These are phyloP conservation scores for Eucalyptus decipiens DNA, from an alignment of 345 rosid genomes.

Conservation along the genomic window DNA sequence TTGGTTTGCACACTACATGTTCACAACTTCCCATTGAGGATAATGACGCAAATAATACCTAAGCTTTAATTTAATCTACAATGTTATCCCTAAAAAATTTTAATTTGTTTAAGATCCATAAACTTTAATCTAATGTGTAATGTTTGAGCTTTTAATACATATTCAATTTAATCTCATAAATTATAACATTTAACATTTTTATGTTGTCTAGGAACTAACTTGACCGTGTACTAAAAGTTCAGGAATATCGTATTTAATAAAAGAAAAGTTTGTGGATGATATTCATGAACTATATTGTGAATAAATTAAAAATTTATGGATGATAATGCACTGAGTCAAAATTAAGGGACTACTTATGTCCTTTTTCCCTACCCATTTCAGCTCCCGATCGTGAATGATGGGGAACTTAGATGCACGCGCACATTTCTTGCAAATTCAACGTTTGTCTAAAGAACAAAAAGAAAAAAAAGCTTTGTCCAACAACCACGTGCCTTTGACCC, in stretches of 20 bases:
- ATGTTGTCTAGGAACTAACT: fast-evolving
- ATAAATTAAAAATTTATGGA: fast-evolving
- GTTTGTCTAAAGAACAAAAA: no score
- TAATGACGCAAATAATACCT: fast-evolving
- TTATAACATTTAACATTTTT: fast-evolving
- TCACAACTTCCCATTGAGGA: not conserved
- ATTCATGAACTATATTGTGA: fast-evolving
- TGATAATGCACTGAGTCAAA: no score
- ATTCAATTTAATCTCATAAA: not conserved
- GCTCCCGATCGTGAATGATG: not conserved
- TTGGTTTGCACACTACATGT: not conserved
- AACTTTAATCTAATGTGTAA: fast-evolving
- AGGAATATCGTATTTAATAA: not conserved
- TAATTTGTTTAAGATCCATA: no score
- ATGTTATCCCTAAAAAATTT: fast-evolving
- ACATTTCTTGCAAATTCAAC: not conserved
- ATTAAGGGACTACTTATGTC: fast-evolving
- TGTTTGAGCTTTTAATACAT: fast-evolving
- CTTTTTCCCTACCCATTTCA: not conserved
- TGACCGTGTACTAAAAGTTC: fast-evolving
- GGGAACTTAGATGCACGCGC: not conserved
- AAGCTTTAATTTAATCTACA: fast-evolving
- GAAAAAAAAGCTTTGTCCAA: not conserved
- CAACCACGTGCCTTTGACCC: not conserved
- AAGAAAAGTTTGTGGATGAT: fast-evolving